Conservation (phyloP, 371 early-diverging fungal species). For the Mucor ambiguus region DNA sequence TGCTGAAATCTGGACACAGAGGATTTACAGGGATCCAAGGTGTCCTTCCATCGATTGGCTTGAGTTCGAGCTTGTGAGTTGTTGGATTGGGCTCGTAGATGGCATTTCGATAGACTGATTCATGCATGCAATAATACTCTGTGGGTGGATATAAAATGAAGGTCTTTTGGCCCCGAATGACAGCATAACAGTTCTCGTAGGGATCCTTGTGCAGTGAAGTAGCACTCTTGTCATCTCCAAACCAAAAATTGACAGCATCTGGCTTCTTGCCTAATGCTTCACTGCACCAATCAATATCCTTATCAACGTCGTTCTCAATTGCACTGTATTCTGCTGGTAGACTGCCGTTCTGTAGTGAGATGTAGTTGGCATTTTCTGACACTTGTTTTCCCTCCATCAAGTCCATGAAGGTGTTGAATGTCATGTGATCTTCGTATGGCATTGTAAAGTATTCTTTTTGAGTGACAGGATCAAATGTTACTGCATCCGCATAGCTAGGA, state of each 20-base stretch:
- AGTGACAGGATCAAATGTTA: constrained; percentile 50
- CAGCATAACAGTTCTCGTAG: constrained; percentile 81
- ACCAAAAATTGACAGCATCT: constrained; percentile 85
- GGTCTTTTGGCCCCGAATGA: constrained; percentile 70
- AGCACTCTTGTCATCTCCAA: constrained; percentile 62
- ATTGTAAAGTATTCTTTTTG: constrained; percentile 62
- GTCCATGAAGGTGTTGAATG: constrained; percentile 58
- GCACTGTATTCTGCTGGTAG: constrained; percentile 55
- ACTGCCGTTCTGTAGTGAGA: constrained; percentile 76
- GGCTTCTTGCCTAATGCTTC: constrained; percentile 67
- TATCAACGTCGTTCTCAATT: constrained; percentile 63
- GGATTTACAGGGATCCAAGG: constrained; percentile 76
- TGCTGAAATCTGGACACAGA: constrained; percentile 41
- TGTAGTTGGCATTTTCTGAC: constrained; percentile 53
- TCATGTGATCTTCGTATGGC: constrained; percentile 67
- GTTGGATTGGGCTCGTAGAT: constrained; percentile 41
- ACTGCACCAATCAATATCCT: constrained; percentile 61
- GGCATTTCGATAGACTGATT: constrained; percentile 60
- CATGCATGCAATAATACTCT: constrained; percentile 69
- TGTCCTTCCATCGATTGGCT: constrained; percentile 45
- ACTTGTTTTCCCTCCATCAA: constrained; percentile 36
- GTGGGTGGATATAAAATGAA: constrained; percentile 74
- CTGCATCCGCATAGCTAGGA: constrained; percentile 69
- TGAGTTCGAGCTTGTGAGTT: constrained; percentile 35
- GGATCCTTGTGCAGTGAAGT: constrained; percentile 83